Base-by-base conservation (phyloP, 2,329 filamentous ascomycete species). In the Scopulariopsis brevicaulis region DNA sequence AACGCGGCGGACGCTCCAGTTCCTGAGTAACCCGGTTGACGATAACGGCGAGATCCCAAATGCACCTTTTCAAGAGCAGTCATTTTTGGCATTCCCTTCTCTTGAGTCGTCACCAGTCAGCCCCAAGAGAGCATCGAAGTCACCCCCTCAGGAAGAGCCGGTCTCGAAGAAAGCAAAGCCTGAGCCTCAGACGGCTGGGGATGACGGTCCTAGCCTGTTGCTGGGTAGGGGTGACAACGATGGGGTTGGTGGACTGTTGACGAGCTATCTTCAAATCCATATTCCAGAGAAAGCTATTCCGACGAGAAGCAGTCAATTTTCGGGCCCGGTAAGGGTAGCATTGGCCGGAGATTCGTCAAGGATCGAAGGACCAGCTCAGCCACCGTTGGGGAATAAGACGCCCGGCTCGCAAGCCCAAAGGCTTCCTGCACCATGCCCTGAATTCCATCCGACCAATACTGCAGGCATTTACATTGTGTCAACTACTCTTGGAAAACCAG, bases 161-260 rank as follows among this genome's bases (percentile, higher is more conserved):
- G 24, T 6, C 5, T 22, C 46, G 11, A 50, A 50, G 22, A 50
- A 50, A 20, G 6, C 22, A n/a, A 48, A 20, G 28, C 18, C 1
- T 15, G 37, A n/a, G 46, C 14, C 14, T 2, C 8, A 12, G 8
- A 24, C 15, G 18, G 18, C 24, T 15, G 28, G 32, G 7, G 6
- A 18, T n/a, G 11, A 22, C 3, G 3, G 22, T n/a, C 15, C 37
- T 28, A 20, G 46, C 28, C 28, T 32, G 18, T 48, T 48, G n/a
- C 24, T 55, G n/a, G 25, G 12, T 48, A 6, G 10, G 7, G 12
- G 57, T 58, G 12, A 43, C 50, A 6, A 53, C 50, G 11, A 22
- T 59, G 46, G 35, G 40, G 20, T 61, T 56, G 59, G 55, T 40
- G 10, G 59, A 55, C 4, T 62, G 60, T 10, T 57, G 32, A 24